A percentile compares a stretch with the other conserved stretches of the same genome.
phyloP scores from a whole-genome alignment of 805 yeast genomes.

The Zygoascus ofunaensis region DNA sequence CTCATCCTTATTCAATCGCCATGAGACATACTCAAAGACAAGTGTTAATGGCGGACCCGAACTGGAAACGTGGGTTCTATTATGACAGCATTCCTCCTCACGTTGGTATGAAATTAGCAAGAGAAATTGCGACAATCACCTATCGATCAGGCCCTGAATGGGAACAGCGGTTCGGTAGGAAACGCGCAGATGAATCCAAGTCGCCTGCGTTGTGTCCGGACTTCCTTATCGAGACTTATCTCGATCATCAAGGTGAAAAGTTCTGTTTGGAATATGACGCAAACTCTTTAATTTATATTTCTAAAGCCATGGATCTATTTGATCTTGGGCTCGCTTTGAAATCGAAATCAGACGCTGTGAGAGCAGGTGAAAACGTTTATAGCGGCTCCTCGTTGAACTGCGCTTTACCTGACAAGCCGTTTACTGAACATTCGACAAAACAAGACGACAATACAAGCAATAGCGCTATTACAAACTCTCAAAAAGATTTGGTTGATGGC shows the following conservation, averaged over 20 bases:
- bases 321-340: slow-evolving; percentile 47
- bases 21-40: slow-evolving; percentile 90
- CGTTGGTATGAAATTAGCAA: slow-evolving; percentile 86
- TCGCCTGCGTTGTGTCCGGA: slow-evolving; percentile 91
- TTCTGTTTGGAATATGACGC: slow-evolving; percentile 88
- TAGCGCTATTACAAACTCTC: slow-evolving; percentile 44
- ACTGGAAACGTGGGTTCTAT: slow-evolving; percentile 87
- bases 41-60: slow-evolving; percentile 87
- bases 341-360: slow-evolving; percentile 8
- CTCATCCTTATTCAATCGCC: slow-evolving; percentile 91
- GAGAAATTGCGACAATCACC: slow-evolving; percentile 90
- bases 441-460: neutral
- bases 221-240: slow-evolving; percentile 81
- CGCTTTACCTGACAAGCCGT: slow-evolving; percentile 43
- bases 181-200: slow-evolving; percentile 66
- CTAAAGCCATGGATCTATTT: slow-evolving; percentile 92
- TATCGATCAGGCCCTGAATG: slow-evolving; percentile 96
- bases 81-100: slow-evolving; percentile 80
- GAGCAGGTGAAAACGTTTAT: slow-evolving; percentile 3
- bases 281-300: slow-evolving; percentile 75
- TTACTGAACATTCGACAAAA: slow-evolving; percentile 37
- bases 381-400: slow-evolving; percentile 24
- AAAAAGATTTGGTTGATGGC: slow-evolving; percentile 57
- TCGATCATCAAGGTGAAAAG: slow-evolving; percentile 93
- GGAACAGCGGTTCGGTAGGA: slow-evolving; percentile 87